Evolutionary conservation across 2,329 filamentous ascomycete species (phyloP).

Genomic region (Microcera coccophila): DNA sequence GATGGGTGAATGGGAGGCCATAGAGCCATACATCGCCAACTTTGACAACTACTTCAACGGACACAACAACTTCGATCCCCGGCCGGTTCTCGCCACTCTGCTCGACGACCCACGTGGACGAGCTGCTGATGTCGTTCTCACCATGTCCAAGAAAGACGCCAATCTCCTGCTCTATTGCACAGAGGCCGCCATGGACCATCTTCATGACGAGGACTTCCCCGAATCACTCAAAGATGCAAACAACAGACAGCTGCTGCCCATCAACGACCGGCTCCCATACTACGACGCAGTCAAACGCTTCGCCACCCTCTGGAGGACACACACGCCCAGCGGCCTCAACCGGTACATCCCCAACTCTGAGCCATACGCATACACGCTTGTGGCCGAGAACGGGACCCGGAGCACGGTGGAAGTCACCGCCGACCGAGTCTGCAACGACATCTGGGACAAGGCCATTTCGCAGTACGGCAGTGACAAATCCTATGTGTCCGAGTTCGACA

Average conservation of each 20-base stretch:
- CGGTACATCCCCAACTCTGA: neutral
- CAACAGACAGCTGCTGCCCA: neutral
- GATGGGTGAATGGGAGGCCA: neutral
- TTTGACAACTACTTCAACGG: neutral
- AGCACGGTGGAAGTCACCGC: neutral
- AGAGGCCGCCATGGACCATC: neutral
- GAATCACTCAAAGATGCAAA: neutral
- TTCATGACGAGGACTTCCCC: neutral
- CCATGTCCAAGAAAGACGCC: neutral
- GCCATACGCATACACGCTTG: neutral
- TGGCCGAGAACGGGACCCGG: neutral
- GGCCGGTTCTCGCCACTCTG: neutral
- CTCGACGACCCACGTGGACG: neutral
- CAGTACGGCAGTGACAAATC: neutral
- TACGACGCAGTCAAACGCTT: neutral
- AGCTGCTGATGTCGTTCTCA: neutral
- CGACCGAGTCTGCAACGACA: neutral
- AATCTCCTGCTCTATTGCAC: neutral
- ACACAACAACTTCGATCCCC: neutral
- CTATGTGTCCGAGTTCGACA: neutral
- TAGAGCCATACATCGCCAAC: neutral
- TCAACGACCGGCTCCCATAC: neutral
- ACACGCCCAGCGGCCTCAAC: neutral
- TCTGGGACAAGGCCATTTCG: neutral
- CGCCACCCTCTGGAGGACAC: neutral